Base-by-base conservation (phyloP, 2,329 filamentous ascomycete species). In the Epichloe elymi region DNA sequence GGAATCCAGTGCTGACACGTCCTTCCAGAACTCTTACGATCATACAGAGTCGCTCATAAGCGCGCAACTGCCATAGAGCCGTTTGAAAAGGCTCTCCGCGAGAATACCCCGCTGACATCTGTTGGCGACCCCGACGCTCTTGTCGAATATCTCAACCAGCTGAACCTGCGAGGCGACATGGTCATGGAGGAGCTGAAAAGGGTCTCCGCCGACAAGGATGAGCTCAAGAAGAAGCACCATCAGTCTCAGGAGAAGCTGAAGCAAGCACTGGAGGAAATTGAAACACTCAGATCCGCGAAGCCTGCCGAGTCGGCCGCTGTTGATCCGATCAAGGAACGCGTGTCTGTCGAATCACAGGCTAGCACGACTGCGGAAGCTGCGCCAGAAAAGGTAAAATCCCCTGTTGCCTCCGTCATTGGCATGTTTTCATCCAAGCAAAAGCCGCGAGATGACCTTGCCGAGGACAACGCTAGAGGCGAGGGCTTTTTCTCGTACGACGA, bases 401-500 rank as follows among this genome's bases (percentile, higher is more conserved):
- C 73, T 1, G 68, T 74, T 15, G 65, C 70, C 7, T 72, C 72
- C 0, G 74, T 75, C 26, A 60, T 76, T 2, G 67, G 71, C 37
- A 67, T 75, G 56, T 75, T 76, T 56, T 76, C 74, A 2, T 70
- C 71, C 3, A 74, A 66, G 55, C 69, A 73, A 37, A 72, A 71
- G 53, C 56, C 67, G 5, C 58, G 67, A 45, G 46, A 49, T 20
- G 59, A 60, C 19, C 56, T 62, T 7, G 62, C 66, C 35, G 58
- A 63, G 3, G 65, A 44, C 23, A 42, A 36, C 14, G 7, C 54
- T 12, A 44, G 68, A 4, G 70, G 66, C 17, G 86, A 90, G 56
- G 87, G 95, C 46, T 85, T 96, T 67, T 96, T 96, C 68, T 95
- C 89, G 0, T 94, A 89, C 59, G 90, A 97, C 53, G 84, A 85